phyloP scores from a whole-genome alignment of 2,329 filamentous ascomycete genomes.

The Paraphaeosphaeria sporulosa region DNA sequence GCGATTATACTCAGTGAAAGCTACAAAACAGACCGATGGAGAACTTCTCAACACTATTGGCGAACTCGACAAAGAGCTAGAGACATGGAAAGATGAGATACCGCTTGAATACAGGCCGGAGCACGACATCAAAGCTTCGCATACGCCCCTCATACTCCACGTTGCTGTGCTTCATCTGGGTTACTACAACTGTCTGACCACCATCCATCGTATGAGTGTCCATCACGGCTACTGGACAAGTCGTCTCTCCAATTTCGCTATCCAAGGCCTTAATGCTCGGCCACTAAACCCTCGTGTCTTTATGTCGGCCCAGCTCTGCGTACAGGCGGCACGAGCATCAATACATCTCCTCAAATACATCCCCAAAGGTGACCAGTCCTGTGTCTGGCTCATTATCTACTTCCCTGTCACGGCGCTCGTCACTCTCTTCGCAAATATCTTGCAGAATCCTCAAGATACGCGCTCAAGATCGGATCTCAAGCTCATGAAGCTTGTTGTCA shows the following conservation, averaged over 20 bases:
- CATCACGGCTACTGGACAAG: conserved; percentile 99
- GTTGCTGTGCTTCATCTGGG: conserved; percentile 94
- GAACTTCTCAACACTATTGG: conserved; percentile 95
- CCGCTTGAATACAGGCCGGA: conserved; percentile 97
- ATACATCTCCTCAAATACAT: conserved; percentile 96
- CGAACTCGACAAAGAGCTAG: conserved; percentile 81
- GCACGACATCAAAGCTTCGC: conserved; percentile 90
- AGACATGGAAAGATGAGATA: conserved; percentile 96
- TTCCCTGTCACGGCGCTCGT: conserved; percentile 96
- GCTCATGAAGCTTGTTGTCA: conserved; percentile 91
- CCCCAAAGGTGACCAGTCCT: conserved; percentile 91
- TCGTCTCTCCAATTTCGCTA: conserved; percentile 90
- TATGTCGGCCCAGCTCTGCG: conserved; percentile 89
- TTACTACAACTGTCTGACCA: conserved; percentile 97
- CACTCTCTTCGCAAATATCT: conserved; percentile 92
- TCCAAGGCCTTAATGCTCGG: conserved; percentile 88
- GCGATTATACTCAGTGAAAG: conserved; percentile 89
- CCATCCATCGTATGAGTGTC: conserved; percentile 97
- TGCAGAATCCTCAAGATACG: conserved; percentile 92
- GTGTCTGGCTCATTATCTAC: conserved; percentile 96
- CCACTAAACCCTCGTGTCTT: conserved; percentile 94
- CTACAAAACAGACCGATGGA: conserved; percentile 88
- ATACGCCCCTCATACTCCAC: conserved; percentile 92
- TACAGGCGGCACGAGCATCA: conserved; percentile 88
- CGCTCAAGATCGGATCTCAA: conserved; percentile 87